Base-by-base conservation (phyloP, 192 early-diverging fungal species). In the Tieghemiomyces parasiticus region DNA sequence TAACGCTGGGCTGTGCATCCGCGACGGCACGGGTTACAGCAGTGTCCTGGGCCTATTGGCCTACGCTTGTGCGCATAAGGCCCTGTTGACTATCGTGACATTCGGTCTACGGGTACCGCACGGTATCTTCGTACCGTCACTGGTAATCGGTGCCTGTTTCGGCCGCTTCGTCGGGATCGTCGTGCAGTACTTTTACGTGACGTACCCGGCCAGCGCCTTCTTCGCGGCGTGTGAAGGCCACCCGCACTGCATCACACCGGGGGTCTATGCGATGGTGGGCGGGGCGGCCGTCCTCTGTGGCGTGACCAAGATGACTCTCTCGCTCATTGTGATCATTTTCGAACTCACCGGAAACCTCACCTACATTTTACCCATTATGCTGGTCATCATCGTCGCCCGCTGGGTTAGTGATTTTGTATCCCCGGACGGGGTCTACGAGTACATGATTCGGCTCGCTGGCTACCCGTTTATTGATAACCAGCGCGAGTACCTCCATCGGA, bases 391-490 rank as follows among this genome's bases (percentile, higher is more conserved):
- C 74, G 71, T 70, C 29, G 69, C 78, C 4, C 88, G 87, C 63
- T 90, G 85, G 86, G 77, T 83, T 50, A 80, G 82, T 26, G 86
- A 90, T 70, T 81, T 77, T 12, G 72, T 85, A 46, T 76, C 73
- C 49, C 67, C 70, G 24, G 78, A 77, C 49, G 81, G 84, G 16
- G 81, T 92, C 28, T 92, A 90, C 67, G 85, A 88, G 52, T 49
- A 80, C 42, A 65, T 87, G 38, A 84, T 91, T 55, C 81, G 80
- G 32, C 61, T 84, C 16, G 79, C 78, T 20, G 82, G 79, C 19
- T 77, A 85, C 46, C 89, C 89, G 2, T 91, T 82, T 63, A 70
- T 91, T 46, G 84, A 92, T 66, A 77, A 76, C 33, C 85, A 84
- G 35, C 77, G 75, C 35, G 86, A 87, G 60, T 85, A 86, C 67